A percentile compares a stretch with the other conserved stretches of the same genome.
Evolutionary conservation across 441 rosid species (phyloP).

Genomic region (Theobroma grandiflorum): DNA sequence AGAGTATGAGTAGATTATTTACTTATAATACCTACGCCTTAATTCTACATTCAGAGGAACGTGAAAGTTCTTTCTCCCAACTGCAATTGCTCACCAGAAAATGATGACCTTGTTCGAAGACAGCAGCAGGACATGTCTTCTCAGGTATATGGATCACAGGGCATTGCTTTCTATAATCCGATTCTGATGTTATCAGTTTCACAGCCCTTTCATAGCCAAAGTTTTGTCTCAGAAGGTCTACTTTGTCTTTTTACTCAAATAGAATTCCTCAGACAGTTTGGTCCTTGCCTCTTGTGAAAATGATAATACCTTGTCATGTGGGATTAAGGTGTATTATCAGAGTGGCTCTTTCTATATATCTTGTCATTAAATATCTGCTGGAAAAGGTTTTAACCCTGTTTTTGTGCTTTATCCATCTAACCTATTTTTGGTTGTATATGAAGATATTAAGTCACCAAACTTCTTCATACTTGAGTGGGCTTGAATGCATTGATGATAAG

Average conservation of each 20-base stretch:
- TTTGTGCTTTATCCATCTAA: neutral
- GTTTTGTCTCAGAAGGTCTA: neutral
- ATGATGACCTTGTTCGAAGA: constrained; percentile 12
- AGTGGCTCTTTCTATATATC: constrained; percentile 1
- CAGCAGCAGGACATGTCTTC: constrained; percentile 26
- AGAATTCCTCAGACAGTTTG: neutral
- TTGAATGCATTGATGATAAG: constrained; percentile 5
- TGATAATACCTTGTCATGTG: neutral
- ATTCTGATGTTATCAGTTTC: neutral
- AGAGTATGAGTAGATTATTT: neutral
- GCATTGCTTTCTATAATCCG: neutral
- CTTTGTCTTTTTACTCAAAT: neutral
- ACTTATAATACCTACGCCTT: neutral
- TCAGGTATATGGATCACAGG: constrained; percentile 32
- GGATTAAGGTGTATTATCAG: constrained; percentile 8
- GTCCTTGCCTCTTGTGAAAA: constrained; percentile 20
- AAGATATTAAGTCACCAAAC: constrained; percentile 31
- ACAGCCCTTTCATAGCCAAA: neutral
- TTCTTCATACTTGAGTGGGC: constrained; percentile 23
- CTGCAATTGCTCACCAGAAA: constrained; percentile 23
- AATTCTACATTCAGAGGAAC: constrained; percentile 28
- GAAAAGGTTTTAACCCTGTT: neutral
- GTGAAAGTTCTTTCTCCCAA: constrained; percentile 20
- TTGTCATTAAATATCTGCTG: neutral
- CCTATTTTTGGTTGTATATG: constrained; percentile 20